Conservation (phyloP, 1,139 yeast species). For the Kodamaea alishanica region DNA sequence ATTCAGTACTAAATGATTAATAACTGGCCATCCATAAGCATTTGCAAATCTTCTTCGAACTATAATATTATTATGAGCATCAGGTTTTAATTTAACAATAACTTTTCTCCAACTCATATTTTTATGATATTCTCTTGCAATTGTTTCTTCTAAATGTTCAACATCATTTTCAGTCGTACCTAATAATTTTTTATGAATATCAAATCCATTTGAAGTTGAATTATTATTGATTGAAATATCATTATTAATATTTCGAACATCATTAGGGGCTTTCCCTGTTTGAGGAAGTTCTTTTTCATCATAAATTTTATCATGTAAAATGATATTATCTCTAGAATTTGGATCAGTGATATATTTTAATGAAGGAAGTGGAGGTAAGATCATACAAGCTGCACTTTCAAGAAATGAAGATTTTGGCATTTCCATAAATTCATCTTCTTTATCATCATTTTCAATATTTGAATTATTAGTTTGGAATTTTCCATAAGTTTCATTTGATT, state of each 20-base stretch:
- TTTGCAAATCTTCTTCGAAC: constrained; percentile 88
- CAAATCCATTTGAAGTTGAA: constrained; percentile 1
- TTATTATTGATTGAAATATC: background rate
- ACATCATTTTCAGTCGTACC: constrained; percentile 16
- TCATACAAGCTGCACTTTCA: constrained; percentile 75
- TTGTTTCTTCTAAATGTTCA: constrained; percentile 61
- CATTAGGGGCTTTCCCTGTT: background rate
- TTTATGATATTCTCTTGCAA: constrained; percentile 86
- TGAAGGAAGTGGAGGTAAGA: constrained; percentile 87
- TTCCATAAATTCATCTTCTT: constrained; percentile 17
- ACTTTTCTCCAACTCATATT: constrained; percentile 91
- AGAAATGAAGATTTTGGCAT: constrained; percentile 72
- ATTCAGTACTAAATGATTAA: constrained; percentile 69
- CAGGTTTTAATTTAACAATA: constrained; percentile 79
- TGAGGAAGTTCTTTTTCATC: constrained; percentile 33
- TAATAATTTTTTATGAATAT: constrained; percentile 8
- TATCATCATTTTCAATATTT: constrained; percentile 6
- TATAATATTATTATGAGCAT: constrained; percentile 91
- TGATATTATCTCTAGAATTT: constrained; percentile 32
- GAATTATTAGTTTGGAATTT: constrained; percentile 28
- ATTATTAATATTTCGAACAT: background rate
- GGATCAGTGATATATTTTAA: constrained; percentile 65
- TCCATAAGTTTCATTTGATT: constrained; percentile 17
- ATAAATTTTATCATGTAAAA: constrained; percentile 42
- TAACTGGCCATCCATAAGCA: constrained; percentile 95